Conservation (phyloP, 2,329 filamentous ascomycete species). For the Leptographium flavum region DNA sequence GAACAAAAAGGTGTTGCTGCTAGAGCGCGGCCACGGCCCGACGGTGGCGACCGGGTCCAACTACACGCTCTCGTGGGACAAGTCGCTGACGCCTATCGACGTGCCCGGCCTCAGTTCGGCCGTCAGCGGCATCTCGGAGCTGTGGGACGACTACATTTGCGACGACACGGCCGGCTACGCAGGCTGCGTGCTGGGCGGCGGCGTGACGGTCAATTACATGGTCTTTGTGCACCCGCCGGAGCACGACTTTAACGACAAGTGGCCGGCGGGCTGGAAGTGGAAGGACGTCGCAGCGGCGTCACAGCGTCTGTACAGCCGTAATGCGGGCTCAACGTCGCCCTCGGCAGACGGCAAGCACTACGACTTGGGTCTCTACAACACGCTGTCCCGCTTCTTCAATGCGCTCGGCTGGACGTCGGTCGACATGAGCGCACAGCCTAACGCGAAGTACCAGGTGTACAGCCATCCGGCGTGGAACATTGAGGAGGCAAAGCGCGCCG, state of each 20-base stretch:
- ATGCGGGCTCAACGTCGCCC: constrained; percentile 52
- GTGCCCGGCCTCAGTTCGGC: constrained; percentile 47
- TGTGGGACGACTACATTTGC: constrained; percentile 50
- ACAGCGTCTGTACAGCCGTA: constrained; percentile 50
- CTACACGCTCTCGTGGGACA: constrained; percentile 36
- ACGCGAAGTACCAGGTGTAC: constrained; percentile 47
- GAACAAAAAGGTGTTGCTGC: constrained; percentile 49
- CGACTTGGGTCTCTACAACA: constrained; percentile 49
- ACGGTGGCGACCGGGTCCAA: constrained; percentile 5
- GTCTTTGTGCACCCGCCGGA: constrained; percentile 52
- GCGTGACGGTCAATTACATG: constrained; percentile 45
- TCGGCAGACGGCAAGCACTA: constrained; percentile 54
- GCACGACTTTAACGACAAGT: constrained; percentile 61
- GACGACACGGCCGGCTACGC: constrained; percentile 39
- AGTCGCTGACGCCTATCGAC: constrained; percentile 54
- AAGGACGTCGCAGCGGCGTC: constrained; percentile 45
- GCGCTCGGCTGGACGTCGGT: constrained; percentile 24
- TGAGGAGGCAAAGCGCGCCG: constrained; percentile 43
- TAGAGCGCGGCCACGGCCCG: constrained; percentile 43
- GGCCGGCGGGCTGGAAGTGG: constrained; percentile 57
- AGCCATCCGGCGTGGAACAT: constrained; percentile 50
- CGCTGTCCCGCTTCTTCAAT: constrained; percentile 43
- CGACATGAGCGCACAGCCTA: constrained; percentile 39
- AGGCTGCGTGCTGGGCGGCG: constrained; percentile 56
- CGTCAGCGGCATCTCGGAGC: constrained; percentile 35